phyloP scores from a whole-genome alignment of 306 rosid genomes.

The Trifolium fragiferum region DNA sequence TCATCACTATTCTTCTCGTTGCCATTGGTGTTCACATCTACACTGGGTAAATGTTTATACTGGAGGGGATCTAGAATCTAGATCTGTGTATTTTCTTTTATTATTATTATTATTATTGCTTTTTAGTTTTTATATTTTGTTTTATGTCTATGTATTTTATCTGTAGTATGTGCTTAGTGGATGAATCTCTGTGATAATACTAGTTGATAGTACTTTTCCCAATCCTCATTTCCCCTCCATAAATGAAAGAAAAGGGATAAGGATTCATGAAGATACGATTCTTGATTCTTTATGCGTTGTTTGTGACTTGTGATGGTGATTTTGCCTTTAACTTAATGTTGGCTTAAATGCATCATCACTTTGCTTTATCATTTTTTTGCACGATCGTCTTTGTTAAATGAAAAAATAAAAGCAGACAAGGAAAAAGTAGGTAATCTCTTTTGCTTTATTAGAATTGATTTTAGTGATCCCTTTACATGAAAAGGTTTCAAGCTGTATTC shows the following conservation, averaged over 20 bases:
- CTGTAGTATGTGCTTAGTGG: background rate
- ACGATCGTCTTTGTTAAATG: too few species aligned
- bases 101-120: background rate
- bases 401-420: background rate
- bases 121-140: background rate
- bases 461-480: background rate
- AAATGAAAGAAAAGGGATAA: conserved; percentile 4
- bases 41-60: conserved; percentile 48
- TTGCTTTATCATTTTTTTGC: background rate
- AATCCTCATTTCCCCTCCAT: background rate
- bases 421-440: background rate
- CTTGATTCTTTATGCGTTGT: conserved; percentile 14
- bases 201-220: background rate
- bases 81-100: background rate
- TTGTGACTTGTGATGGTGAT: conserved; percentile 12
- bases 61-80: background rate
- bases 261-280: conserved; percentile 14
- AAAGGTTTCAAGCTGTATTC: background rate
- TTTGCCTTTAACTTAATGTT: background rate
- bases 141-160: background rate
- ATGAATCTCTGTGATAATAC: background rate
- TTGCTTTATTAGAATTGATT: background rate
- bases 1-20: conserved; percentile 77
- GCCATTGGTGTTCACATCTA: conserved; percentile 78
- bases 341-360: background rate